These are phyloP conservation scores for Pseudozyma hubeiensis DNA, from an alignment of 1,284 basidiomycete genomes.

Conservation along the genomic window DNA sequence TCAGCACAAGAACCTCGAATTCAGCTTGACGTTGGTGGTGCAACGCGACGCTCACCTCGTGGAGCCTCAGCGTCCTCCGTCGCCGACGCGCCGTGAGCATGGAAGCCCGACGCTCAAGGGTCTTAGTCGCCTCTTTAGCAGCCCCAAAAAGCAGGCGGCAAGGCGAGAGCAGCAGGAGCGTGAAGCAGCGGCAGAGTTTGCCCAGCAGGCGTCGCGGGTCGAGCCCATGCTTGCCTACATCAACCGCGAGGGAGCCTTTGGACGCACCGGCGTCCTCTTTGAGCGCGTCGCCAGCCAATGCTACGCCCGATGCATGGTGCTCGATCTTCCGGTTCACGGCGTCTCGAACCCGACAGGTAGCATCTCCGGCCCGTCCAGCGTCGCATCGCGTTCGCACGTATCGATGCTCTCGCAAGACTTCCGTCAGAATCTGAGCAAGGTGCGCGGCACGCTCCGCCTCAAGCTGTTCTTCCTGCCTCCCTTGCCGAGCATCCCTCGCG, in stretches of 20 bases:
- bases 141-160: conserved; percentile 61
- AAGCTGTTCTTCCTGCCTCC: conserved; percentile 84
- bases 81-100: conserved; percentile 46
- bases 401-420: conserved; percentile 46
- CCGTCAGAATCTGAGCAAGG: conserved; percentile 50
- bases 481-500: conserved; percentile 80
- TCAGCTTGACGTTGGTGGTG: conserved; percentile 65
- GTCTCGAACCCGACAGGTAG: conserved; percentile 49
- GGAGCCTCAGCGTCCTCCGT: conserved; percentile 41
- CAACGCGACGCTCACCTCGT: conserved; percentile 58
- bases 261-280: conserved; percentile 58
- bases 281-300: conserved; percentile 56
- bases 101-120: conserved; percentile 56
- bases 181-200: conserved; percentile 40
- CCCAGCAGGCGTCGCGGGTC: conserved; percentile 30
- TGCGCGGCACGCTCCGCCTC: conserved; percentile 61
- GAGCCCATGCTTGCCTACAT: conserved; percentile 62
- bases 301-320: conserved; percentile 49
- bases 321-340: conserved; percentile 63
- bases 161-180: conserved; percentile 52
- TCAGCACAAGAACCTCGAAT: conserved; percentile 65
- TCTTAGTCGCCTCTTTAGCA: conserved; percentile 58
- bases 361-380: conserved; percentile 46
- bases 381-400: conserved; percentile 41
- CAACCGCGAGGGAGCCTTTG: conserved; percentile 63